phyloP scores from a whole-genome alignment of 495 filamentous ascomycete species.

The Aspergillus olivimuriae region DNA sequence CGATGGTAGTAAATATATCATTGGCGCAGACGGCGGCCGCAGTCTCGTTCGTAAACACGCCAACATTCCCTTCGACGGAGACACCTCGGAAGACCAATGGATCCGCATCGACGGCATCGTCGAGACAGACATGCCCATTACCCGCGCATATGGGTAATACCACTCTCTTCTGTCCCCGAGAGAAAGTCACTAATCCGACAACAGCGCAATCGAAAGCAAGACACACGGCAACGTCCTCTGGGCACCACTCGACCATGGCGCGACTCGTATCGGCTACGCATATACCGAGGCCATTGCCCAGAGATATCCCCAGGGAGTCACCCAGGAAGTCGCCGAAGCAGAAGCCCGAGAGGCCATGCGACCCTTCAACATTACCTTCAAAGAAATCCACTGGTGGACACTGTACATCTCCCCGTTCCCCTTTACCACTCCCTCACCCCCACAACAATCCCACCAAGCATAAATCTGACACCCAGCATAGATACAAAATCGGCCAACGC shows the following conservation, averaged over 20 bases:
- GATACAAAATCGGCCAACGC: constrained; percentile 30
- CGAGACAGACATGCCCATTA: constrained; percentile 40
- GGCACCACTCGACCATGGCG: constrained; percentile 40
- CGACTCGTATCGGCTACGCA: constrained; percentile 43
- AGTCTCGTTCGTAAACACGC: constrained; percentile 19
- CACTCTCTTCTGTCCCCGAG: too few relatives aligned
- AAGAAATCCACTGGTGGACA: constrained; percentile 6
- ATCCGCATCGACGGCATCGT: constrained; percentile 40
- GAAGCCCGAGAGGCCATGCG: constrained; percentile 3
- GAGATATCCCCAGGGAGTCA: constrained; percentile 1
- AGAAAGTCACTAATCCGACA: too few relatives aligned
- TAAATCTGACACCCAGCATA: too few relatives aligned
- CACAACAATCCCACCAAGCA: too few relatives aligned
- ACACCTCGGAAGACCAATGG: constrained; percentile 35
- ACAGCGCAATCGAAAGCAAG: constrained; percentile 39
- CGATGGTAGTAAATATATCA: constrained; percentile 5
- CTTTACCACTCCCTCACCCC: too few relatives aligned
- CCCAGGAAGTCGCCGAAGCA: background rate
- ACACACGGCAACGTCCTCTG: constrained; percentile 13
- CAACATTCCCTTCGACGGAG: constrained; percentile 36
- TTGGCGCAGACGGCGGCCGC: constrained; percentile 7
- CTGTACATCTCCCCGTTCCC: too few relatives aligned
- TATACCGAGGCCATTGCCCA: constrained; percentile 28
- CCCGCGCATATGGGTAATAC: too few relatives aligned
- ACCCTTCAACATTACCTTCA: constrained; percentile 3